These are phyloP conservation scores for Aquilaria agallochum DNA, from an alignment of 441 rosid species.

Conservation along the genomic window DNA sequence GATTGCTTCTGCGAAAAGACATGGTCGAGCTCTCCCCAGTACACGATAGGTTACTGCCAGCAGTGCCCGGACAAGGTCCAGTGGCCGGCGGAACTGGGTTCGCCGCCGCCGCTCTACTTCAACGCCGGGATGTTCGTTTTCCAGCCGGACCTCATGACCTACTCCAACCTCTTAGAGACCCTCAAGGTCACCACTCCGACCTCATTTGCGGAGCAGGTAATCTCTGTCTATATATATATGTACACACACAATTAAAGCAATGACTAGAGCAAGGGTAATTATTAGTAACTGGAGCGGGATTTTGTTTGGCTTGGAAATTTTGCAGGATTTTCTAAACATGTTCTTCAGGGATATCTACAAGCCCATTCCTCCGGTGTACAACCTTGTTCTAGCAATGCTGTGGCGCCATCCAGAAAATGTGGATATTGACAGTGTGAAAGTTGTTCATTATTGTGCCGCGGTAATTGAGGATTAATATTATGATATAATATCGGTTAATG, in stretches of 20 bases:
- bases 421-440: slow-evolving; percentile 42
- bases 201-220: slow-evolving; percentile 56
- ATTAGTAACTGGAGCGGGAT: no score
- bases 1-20: slow-evolving; percentile 75
- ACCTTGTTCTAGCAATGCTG: slow-evolving; percentile 67
- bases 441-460: slow-evolving; percentile 72
- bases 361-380: slow-evolving; percentile 56
- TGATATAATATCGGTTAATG: background rate
- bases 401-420: slow-evolving; percentile 80
- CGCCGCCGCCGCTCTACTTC: slow-evolving; percentile 46
- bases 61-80: slow-evolving; percentile 60
- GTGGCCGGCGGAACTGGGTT: slow-evolving; percentile 43
- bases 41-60: slow-evolving; percentile 66
- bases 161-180: slow-evolving; percentile 29
- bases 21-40: slow-evolving; percentile 54
- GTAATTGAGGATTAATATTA: slow-evolving; percentile 18
- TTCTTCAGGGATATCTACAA: slow-evolving; percentile 54
- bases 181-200: slow-evolving; percentile 39
- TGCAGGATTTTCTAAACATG: slow-evolving; percentile 62
- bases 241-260: no score
- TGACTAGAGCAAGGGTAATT: no score
- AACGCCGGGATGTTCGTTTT: slow-evolving; percentile 61
- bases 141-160: slow-evolving; percentile 39
- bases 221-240: background rate
- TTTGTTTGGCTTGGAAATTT: background rate